Percentiles rank a stretch among this genome's conserved stretches.
Conservation (phyloP, 2,329 filamentous ascomycete species). For the Trichoderma arundinaceum region DNA sequence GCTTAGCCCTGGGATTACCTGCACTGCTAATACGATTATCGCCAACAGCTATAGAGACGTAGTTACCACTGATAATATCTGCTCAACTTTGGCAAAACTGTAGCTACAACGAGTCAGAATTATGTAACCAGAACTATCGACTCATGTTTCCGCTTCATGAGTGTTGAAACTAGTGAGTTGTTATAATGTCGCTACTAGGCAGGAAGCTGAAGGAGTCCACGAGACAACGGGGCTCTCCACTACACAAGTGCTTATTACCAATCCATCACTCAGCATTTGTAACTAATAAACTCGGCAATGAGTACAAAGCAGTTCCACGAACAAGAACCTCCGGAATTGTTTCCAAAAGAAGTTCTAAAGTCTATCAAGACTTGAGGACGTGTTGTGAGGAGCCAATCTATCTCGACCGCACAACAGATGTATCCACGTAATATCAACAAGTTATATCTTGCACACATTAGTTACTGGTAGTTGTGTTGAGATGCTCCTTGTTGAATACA, state of each 20-base stretch:
- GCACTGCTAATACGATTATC: too few species aligned
- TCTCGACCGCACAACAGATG: background rate
- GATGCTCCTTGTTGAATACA: background rate
- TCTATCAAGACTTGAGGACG: background rate
- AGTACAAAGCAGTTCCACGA: background rate
- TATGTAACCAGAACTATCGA: background rate
- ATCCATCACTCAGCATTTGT: constrained; percentile 15
- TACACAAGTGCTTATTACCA: constrained; percentile 11
- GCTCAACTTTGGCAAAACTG: background rate
- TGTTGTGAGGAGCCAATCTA: background rate
- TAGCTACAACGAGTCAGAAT: background rate
- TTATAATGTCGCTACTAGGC: background rate
- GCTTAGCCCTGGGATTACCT: background rate
- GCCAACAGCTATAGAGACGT: background rate
- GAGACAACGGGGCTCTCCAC: background rate
- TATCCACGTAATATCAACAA: background rate
- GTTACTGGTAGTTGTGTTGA: background rate
- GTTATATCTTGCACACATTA: background rate
- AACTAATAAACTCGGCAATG: background rate
- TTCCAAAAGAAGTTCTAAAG: background rate
- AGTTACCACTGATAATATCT: background rate
- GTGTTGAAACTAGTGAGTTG: background rate
- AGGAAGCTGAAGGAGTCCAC: background rate
- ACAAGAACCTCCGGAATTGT: background rate
- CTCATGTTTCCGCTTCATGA: too few species aligned